Base-by-base conservation (phyloP, 495 filamentous ascomycete genomes). In the Penicillium parvum region DNA sequence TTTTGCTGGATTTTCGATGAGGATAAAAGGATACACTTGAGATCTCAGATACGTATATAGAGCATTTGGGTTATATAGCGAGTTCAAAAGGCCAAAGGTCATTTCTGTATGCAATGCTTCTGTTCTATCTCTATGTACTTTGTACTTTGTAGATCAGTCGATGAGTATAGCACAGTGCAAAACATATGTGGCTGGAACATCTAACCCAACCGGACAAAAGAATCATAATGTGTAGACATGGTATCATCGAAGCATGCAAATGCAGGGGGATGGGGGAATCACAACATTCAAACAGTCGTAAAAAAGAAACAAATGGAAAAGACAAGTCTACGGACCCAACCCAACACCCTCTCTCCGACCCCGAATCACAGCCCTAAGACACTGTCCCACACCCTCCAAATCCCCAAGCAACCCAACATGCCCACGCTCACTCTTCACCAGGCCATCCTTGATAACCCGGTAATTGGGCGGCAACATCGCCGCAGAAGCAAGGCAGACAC, bases 391-490 rank as follows among this genome's bases (percentile, higher is more conserved):
- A 0, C 79, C 87, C 52, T 85, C 82, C 41, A 96, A 61, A 71
- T 97, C 91, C 0, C 90, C 90, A 21, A 96, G 55, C 47, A 96
- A 66, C 3, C 83, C 84, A 15, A 96, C 82, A 70, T 97, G 91
- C 0, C 91, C 90, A 2, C 88, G 66, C 26, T 95, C 88, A 44
- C 81, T 89, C 41, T 76, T 83, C 8, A 96, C 78, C 34, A 84
- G 71, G 0, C 89, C 90, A 19, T 81, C 79, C 44, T 70, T 76
- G 2, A 79, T 85, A 38, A 83, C 66, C 37, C 72, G 74, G 58
- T 96, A 97, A 0, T 90, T 90, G 5, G 71, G 63, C 1, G 91
- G 90, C 46, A 94, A 58, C 90, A 94, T 92, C 0, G 90, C 86
- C 40, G 90, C 86, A 28, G 73, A 73, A 0, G 91, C 88, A 11